Conservation (phyloP, 2,329 filamentous ascomycete species). For the Achaetomium macrosporum region DNA sequence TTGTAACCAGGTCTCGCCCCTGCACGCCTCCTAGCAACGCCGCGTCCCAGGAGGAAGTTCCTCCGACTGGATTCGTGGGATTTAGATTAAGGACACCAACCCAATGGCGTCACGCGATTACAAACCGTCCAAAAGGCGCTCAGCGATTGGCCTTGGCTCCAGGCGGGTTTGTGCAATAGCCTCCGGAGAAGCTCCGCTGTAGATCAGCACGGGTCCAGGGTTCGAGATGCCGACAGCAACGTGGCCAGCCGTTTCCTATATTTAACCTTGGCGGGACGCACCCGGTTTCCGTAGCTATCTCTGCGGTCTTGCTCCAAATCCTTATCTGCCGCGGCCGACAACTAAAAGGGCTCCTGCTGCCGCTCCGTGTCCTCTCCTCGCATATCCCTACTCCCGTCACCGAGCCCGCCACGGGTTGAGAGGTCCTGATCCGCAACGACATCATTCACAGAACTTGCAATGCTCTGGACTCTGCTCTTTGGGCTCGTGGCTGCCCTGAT, state of each 20-base stretch:
- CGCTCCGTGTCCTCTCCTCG: not conserved
- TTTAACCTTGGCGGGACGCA: conserved; percentile 21
- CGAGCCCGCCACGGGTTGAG: not conserved
- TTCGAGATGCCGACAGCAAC: conserved; percentile 16
- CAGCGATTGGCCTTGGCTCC: conserved; percentile 11
- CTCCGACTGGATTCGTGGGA: conserved; percentile 11
- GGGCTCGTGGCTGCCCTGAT: not conserved
- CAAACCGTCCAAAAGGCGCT: conserved; percentile 17
- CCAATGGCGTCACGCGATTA: conserved; percentile 23
- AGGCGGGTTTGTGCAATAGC: conserved; percentile 8
- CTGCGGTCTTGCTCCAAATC: not conserved
- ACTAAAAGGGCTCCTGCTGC: conserved; percentile 1
- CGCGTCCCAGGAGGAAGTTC: conserved; percentile 13
- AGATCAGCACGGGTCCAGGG: not conserved
- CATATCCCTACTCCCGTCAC: not conserved
- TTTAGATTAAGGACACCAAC: conserved; percentile 21
- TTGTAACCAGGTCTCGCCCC: not conserved
- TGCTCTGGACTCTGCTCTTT: too few relatives aligned
- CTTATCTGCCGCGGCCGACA: not conserved
- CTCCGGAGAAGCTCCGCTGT: conserved; percentile 16
- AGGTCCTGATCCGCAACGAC: not conserved
- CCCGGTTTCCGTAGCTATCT: conserved; percentile 4
- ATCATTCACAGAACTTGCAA: not conserved
- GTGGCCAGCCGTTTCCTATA: conserved; percentile 20
- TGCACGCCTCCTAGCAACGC: not conserved